These are phyloP conservation scores for Ascochyta viciae-villosae DNA, from an alignment of 2,329 filamentous ascomycete genomes.

Conservation along the genomic window DNA sequence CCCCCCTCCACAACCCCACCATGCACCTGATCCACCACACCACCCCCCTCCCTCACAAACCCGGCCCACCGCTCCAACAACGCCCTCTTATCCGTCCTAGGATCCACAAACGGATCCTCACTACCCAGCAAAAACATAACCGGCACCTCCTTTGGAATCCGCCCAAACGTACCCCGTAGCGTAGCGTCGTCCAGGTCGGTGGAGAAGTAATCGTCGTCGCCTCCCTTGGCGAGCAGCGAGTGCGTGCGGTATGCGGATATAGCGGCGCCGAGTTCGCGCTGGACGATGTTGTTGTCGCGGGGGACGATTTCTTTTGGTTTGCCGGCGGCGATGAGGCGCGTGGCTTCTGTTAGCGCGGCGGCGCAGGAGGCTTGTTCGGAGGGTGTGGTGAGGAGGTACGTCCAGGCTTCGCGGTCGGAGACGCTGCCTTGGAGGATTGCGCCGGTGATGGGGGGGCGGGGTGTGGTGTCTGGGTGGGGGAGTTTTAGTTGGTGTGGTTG, in stretches of 20 bases:
- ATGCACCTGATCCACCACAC: conserved; percentile 56
- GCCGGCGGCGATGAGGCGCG: conserved; percentile 63
- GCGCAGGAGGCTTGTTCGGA: conserved; percentile 17
- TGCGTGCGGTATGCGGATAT: conserved; percentile 66
- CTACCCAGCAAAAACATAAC: conserved; percentile 71
- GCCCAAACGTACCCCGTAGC: conserved; percentile 70
- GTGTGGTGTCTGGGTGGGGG: background rate
- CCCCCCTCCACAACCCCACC: conserved; percentile 59
- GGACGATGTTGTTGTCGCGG: conserved; percentile 36
- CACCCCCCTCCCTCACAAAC: conserved; percentile 53
- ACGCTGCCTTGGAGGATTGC: conserved; percentile 82
- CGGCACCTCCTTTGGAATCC: conserved; percentile 58
- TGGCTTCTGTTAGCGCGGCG: conserved; percentile 55
- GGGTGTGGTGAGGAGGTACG: conserved; percentile 46
- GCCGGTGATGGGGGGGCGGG: conserved; percentile 68
- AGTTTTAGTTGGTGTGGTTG: background rate
- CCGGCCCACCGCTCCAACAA: conserved; percentile 65
- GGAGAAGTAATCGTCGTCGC: conserved; percentile 90
- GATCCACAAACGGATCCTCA: conserved; percentile 70
- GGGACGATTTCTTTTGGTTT: conserved; percentile 64
- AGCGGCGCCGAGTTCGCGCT: conserved; percentile 47
- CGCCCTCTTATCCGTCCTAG: conserved; percentile 62
- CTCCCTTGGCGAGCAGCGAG: conserved; percentile 64
- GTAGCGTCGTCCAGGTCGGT: conserved; percentile 70
- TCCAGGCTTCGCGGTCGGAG: conserved; percentile 72